phyloP scores from a whole-genome alignment of 192 early-diverging fungal genomes.

The Gigaspora rosea region DNA sequence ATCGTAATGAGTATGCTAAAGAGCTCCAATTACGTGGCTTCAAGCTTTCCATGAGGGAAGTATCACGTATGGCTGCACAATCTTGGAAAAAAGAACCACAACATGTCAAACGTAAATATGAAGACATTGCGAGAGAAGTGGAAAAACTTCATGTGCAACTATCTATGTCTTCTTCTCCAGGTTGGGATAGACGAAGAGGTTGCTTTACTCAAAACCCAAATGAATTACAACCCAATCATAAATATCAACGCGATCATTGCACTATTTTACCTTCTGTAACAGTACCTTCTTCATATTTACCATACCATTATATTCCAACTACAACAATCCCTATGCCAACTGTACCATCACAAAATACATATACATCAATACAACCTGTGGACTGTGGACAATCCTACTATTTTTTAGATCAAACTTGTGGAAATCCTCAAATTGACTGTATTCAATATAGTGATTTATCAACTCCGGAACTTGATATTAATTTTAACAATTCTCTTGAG shows the following conservation, averaged over 20 bases:
- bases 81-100: constrained; percentile 25
- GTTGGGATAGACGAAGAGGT: constrained; percentile 3
- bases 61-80: constrained; percentile 21
- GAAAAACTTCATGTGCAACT: constrained; percentile 19
- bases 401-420: neutral
- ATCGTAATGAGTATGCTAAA: constrained; percentile 30
- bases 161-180: constrained; percentile 2
- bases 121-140: constrained; percentile 25
- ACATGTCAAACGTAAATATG: constrained; percentile 23
- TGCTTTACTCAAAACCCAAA: neutral
- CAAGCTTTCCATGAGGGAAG: constrained; percentile 18
- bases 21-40: neutral
- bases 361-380: neutral
- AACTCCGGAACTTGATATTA: neutral
- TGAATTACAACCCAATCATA: neutral
- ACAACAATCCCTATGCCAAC: neutral
- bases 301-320: neutral
- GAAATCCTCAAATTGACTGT: neutral
- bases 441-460: neutral
- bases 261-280: neutral
- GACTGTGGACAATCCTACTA: neutral
- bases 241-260: neutral
- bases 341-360: neutral
- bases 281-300: neutral
- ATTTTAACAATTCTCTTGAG: neutral